phyloP scores from a whole-genome alignment of 2,329 filamentous ascomycete genomes.

The Claviceps digitariae region DNA sequence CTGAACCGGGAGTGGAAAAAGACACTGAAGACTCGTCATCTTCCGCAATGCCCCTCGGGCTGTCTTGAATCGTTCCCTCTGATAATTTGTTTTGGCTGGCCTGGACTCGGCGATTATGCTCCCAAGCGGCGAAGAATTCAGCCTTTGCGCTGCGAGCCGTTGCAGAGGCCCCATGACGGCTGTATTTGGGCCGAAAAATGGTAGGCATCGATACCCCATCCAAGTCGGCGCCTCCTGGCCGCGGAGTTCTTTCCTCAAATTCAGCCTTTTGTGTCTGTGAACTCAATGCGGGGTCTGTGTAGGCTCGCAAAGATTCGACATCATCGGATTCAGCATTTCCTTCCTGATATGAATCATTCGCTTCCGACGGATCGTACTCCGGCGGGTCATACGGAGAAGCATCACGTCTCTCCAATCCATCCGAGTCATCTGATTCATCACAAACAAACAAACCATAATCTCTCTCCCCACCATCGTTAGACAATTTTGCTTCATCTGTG shows the following conservation, averaged over 20 bases:
- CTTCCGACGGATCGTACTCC: not conserved
- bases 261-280: not conserved
- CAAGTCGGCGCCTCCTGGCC: not conserved
- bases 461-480: not conserved
- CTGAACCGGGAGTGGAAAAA: not conserved
- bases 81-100: too few relatives aligned
- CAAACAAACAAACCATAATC: not conserved
- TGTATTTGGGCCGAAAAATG: too few relatives aligned
- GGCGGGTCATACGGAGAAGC: not conserved
- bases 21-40: not conserved
- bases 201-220: not conserved
- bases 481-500: not conserved
- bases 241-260: not conserved
- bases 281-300: not conserved
- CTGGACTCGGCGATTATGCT: conserved; percentile 16
- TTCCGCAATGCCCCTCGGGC: not conserved
- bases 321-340: not conserved
- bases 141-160: not conserved
- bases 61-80: conserved; percentile 7
- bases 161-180: too few relatives aligned
- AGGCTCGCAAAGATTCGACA: not conserved
- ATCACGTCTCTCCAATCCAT: not conserved
- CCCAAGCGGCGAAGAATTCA: conserved; percentile 26
- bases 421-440: not conserved
- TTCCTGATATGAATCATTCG: not conserved